These are phyloP conservation scores for Eimeria acervulina DNA, from an alignment of 169 alveolate genomes.

Conservation along the genomic window DNA sequence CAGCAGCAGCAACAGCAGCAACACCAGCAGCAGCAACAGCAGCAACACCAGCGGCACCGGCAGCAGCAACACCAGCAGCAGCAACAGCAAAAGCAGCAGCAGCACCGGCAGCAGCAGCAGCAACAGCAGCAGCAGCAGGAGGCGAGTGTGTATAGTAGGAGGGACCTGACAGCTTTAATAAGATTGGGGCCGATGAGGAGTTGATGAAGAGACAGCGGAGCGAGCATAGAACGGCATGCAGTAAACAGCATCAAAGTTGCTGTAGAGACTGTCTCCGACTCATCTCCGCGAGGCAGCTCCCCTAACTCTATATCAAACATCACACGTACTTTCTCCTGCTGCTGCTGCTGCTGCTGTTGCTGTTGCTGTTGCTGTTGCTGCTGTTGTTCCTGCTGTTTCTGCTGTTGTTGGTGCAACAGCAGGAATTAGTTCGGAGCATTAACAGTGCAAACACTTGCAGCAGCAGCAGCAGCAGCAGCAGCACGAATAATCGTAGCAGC, in stretches of 20 bases:
- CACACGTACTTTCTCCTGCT: too few relatives aligned
- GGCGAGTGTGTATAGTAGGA: too few relatives aligned
- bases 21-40: not conserved
- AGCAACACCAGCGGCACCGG: not conserved
- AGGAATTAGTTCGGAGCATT: not conserved
- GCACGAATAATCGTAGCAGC: conserved; percentile 18
- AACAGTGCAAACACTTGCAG: conserved; percentile 12
- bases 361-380: too few relatives aligned
- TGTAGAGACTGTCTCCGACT: not conserved
- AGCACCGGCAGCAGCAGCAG: not conserved
- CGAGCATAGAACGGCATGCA: conserved; percentile 82
- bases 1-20: not conserved
- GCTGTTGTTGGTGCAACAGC: too few relatives aligned
- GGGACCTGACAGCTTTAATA: conserved; percentile 84
- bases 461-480: conserved; percentile 54
- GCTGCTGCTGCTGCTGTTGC: too few relatives aligned
- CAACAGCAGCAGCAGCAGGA: not conserved
- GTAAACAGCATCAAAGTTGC: conserved; percentile 72
- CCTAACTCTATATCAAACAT: not conserved
- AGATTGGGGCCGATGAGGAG: conserved; percentile 87
- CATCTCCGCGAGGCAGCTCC: conserved; percentile 74
- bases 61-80: not conserved
- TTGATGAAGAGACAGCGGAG: conserved; percentile 85
- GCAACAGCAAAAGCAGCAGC: not conserved
- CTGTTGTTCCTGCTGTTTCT: too few relatives aligned